Conservation (phyloP, 2,329 filamentous ascomycete species). For the Pseudocercospora eumusae region DNA sequence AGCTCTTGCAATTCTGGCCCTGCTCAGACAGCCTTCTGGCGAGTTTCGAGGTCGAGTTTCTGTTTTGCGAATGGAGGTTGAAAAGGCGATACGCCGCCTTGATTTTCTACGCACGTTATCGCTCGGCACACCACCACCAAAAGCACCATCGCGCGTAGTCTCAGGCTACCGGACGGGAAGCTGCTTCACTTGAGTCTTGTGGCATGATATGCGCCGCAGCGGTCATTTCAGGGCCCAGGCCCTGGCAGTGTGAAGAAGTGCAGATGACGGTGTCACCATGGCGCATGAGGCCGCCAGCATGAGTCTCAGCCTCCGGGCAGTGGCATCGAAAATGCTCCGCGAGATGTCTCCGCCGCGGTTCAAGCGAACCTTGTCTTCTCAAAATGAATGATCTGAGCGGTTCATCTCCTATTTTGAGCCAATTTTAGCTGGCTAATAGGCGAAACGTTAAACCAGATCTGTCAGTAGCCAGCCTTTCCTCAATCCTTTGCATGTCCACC, state of each 20-base stretch:
- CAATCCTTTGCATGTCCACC: neutral
- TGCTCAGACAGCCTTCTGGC: neutral
- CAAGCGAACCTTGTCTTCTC: slow-evolving; percentile 6
- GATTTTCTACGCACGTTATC: neutral
- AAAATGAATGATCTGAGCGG: slow-evolving; percentile 9
- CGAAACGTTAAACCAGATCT: slow-evolving; percentile 4
- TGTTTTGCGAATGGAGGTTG: neutral
- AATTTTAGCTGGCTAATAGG: slow-evolving; percentile 2
- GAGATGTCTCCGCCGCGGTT: slow-evolving; percentile 4
- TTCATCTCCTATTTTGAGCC: slow-evolving; percentile 8
- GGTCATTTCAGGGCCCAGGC: neutral
- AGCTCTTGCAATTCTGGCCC: neutral
- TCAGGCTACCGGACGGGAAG: neutral
- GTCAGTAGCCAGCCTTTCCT: neutral
- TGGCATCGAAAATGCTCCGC: neutral
- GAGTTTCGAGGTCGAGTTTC: neutral
- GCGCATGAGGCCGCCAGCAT: slow-evolving; percentile 2
- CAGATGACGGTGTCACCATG: neutral
- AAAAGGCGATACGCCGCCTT: neutral
- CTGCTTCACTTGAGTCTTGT: neutral
- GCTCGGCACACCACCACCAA: neutral
- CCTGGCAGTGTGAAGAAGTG: neutral
- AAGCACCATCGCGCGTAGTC: neutral
- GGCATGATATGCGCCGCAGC: neutral
- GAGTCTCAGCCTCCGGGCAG: slow-evolving; percentile 4